Evolutionary conservation across 306 rosid species (phyloP).

Genomic region (Medicago truncatula): MtrunA17r5.0-ANR NC_053047.1:10233501-10234000

Average conservation of each 20-base stretch:
- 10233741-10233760: too few species aligned
- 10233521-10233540: not conserved
- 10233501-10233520: not conserved
- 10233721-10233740: too few species aligned
- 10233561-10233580: not conserved
- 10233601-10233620: not conserved
- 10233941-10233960: not conserved
- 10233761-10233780: too few species aligned
- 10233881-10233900: too few species aligned
- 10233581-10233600: not conserved
- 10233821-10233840: too few species aligned
- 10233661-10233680: not conserved
- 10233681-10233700: not conserved
- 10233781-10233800: too few species aligned
- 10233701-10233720: not conserved
- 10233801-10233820: too few species aligned
- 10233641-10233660: not conserved
- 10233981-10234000: not conserved
- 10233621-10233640: not conserved
- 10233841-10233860: too few species aligned
- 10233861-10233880: too few species aligned
- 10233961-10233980: too few species aligned
- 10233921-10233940: not conserved
- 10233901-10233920: not conserved
- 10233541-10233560: not conserved